Conservation (phyloP, 768 basidiomycete species). For the Mycena olivaceomarginata region DNA sequence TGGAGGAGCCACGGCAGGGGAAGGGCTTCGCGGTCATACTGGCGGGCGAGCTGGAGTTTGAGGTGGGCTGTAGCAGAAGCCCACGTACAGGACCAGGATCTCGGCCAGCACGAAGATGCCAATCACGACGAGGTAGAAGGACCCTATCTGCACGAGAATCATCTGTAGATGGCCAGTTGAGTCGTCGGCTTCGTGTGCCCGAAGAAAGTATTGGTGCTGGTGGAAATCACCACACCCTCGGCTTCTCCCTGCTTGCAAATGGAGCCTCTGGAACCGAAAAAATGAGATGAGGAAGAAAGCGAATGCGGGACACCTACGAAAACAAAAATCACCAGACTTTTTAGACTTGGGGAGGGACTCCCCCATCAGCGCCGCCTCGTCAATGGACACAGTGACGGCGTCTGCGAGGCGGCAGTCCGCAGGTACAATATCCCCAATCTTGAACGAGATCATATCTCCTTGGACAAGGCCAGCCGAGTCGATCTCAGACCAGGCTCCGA, state of each 20-base stretch:
- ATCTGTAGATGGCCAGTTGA: conserved; percentile 98
- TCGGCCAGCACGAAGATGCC: conserved; percentile 97
- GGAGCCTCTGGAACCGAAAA: conserved; percentile 78
- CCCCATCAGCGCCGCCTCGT: conserved; percentile 98
- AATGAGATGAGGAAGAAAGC: conserved; percentile 24
- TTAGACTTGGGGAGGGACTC: conserved; percentile 96
- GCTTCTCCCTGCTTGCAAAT: conserved; percentile 99
- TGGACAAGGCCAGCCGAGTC: conserved; percentile 94
- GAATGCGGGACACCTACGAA: conserved; percentile 80
- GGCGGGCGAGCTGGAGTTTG: too few relatives aligned
- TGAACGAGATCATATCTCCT: conserved; percentile 98
- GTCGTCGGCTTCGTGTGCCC: conserved; percentile 97
- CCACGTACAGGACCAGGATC: conserved; percentile 95
- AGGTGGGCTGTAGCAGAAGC: conserved; percentile 89
- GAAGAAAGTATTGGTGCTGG: conserved; percentile 98
- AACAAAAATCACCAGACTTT: conserved; percentile 96
- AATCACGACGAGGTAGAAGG: conserved; percentile 97
- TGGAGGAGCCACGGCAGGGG: too few relatives aligned
- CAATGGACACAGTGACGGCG: conserved; percentile 97
- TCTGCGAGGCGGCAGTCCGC: conserved; percentile 98
- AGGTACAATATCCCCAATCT: conserved; percentile 99
- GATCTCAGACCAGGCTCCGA: conserved; percentile 92
- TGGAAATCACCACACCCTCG: conserved; percentile 98
- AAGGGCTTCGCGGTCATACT: too few relatives aligned
- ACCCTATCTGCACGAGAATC: conserved; percentile 98